A percentile compares a stretch with the other conserved stretches of the same genome.
phyloP scores from a whole-genome alignment of 371 early-diverging fungal species.

The Homolaphlyctis polyrhiza region DNA sequence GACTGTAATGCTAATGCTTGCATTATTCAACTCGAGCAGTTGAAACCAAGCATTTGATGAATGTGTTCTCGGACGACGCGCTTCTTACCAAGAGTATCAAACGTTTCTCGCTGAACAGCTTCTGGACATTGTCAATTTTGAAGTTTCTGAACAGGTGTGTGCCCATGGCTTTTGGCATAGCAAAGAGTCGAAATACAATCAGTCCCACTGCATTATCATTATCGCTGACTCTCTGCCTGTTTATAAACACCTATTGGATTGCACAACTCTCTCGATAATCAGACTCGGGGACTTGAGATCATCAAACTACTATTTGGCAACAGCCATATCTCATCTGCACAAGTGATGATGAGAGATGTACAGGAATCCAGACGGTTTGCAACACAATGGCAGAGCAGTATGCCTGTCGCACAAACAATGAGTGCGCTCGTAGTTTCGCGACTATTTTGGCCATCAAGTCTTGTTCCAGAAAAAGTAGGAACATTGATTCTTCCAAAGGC shows the following conservation, averaged over 20 bases:
- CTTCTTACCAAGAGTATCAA: not conserved
- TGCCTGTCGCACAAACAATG: not conserved
- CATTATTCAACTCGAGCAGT: not conserved
- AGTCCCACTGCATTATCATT: not conserved
- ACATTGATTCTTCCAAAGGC: not conserved
- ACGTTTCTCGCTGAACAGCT: not conserved
- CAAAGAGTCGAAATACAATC: not conserved
- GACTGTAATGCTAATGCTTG: not conserved
- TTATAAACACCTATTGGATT: not conserved
- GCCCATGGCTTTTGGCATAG: not conserved
- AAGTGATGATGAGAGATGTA: not conserved
- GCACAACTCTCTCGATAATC: not conserved
- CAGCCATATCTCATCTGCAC: not conserved
- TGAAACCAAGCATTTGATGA: not conserved
- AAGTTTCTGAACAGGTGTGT: not conserved
- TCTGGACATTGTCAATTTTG: not conserved
- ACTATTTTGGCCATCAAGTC: not conserved
- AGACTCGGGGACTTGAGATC: not conserved
- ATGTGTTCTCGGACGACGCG: not conserved
- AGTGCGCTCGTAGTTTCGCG: not conserved
- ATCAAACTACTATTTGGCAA: not conserved
- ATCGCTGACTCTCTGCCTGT: not conserved
- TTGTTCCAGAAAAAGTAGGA: not conserved
- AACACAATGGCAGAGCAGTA: not conserved
- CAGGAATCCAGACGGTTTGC: not conserved